phyloP scores from a whole-genome alignment of 108 stramenopile species.

The Cylindrotheca closterium region DNA sequence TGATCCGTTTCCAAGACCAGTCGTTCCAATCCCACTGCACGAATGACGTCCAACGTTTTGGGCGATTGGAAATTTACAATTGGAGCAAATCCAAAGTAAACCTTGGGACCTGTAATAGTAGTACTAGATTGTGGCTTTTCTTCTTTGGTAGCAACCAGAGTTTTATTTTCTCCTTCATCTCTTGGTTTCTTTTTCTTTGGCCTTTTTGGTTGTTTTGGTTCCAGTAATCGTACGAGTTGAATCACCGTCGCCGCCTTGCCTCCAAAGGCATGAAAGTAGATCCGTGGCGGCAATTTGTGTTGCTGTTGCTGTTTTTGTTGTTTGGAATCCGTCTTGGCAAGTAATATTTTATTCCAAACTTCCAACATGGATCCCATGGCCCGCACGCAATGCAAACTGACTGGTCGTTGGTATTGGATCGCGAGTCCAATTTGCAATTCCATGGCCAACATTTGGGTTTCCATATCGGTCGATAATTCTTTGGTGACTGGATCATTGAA shows the following conservation, averaged over 20 bases:
- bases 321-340: neutral
- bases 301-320: constrained; percentile 20
- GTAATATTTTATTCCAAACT: constrained; percentile 14
- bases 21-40: constrained; percentile 65
- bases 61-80: constrained; percentile 67
- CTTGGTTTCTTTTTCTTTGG: neutral
- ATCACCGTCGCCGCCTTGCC: constrained; percentile 69
- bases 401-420: constrained; percentile 58
- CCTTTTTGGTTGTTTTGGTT: too few relatives aligned
- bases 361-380: constrained; percentile 70
- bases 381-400: constrained; percentile 78
- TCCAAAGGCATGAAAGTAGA: constrained; percentile 90
- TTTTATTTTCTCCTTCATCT: neutral
- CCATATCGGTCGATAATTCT: constrained; percentile 56
- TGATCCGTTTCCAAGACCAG: constrained; percentile 85
- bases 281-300: constrained; percentile 54
- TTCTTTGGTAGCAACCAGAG: neutral
- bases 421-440: constrained; percentile 67
- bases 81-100: constrained; percentile 87
- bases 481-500: constrained; percentile 53
- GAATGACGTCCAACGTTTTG: constrained; percentile 69
- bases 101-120: constrained; percentile 25
- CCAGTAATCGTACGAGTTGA: constrained; percentile 51
- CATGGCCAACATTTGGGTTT: constrained; percentile 61
- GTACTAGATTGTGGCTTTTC: constrained; percentile 21